Evolutionary conservation across 2,329 filamentous ascomycete genomes (phyloP).

Genomic region (Penicillium janthinellum): DNA sequence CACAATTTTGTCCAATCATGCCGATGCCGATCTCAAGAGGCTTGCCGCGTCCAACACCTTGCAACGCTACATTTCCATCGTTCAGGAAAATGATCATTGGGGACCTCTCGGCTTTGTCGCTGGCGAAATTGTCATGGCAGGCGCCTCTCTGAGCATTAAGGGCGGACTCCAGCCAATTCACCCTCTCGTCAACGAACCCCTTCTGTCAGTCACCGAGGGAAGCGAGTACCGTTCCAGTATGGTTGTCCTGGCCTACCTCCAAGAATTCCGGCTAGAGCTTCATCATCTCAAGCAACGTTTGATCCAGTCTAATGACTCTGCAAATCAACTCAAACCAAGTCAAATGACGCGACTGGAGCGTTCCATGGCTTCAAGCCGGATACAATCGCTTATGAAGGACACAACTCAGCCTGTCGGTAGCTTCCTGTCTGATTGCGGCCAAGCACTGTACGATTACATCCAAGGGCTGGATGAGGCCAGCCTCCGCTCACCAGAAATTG

Average conservation of each 20-base stretch:
- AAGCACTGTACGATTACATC: constrained; percentile 39
- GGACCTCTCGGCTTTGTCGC: constrained; percentile 28
- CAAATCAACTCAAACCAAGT: constrained; percentile 41
- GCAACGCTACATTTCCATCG: constrained; percentile 35
- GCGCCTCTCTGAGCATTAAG: constrained; percentile 30
- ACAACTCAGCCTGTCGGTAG: constrained; percentile 42
- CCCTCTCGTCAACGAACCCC: constrained; percentile 44
- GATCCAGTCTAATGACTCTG: constrained; percentile 34
- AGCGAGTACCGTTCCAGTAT: constrained; percentile 27
- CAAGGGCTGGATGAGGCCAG: constrained; percentile 31
- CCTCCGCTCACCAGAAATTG: constrained; percentile 28
- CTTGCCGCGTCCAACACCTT: constrained; percentile 23
- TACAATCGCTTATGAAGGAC: constrained; percentile 45
- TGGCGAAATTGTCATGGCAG: constrained; percentile 27
- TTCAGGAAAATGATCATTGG: constrained; percentile 36
- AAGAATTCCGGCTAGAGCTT: constrained; percentile 42
- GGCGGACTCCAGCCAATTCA: constrained; percentile 39
- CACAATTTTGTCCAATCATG: constrained; percentile 23
- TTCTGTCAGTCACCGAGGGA: constrained; percentile 31
- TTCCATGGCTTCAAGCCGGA: constrained; percentile 44
- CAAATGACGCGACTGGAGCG: constrained; percentile 46
- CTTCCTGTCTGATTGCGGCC: constrained; percentile 43
- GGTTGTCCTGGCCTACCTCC: constrained; percentile 36
- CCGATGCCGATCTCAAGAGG: constrained; percentile 9
- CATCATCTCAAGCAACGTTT: constrained; percentile 39